These are phyloP conservation scores for Gynochthodes officinalis DNA, from an alignment of 257 asterid genomes.

Conservation along the genomic window DNA sequence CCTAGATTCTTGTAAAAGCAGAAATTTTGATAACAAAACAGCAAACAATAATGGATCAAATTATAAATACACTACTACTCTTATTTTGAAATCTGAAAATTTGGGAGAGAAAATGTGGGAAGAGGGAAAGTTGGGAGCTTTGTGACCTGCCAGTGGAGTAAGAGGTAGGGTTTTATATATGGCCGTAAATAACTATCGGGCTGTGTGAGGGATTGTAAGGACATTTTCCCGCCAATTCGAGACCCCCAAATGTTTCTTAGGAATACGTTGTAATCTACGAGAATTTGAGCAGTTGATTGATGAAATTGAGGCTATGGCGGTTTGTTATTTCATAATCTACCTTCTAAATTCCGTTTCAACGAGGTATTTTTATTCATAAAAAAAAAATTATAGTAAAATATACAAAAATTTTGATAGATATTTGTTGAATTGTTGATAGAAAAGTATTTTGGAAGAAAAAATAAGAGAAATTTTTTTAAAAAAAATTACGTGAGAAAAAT, in stretches of 20 bases:
- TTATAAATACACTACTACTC: background rate
- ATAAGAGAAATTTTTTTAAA: too few species aligned
- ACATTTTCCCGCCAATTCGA: constrained; percentile 51
- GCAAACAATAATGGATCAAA: background rate
- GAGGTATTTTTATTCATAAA: too few species aligned
- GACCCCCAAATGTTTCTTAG: constrained; percentile 17
- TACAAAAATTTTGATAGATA: too few species aligned
- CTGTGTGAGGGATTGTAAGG: constrained; percentile 2
- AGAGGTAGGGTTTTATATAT: constrained; percentile 27
- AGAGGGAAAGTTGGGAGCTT: background rate
- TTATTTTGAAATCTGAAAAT: background rate
- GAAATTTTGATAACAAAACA: background rate
- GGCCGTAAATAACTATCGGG: constrained; percentile 7
- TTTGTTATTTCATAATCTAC: too few species aligned
- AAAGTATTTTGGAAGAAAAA: too few species aligned
- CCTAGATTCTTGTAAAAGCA: constrained; percentile 9
- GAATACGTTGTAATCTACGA: background rate
- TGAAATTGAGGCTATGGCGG: too few species aligned
- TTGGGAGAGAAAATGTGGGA: background rate
- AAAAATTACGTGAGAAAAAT: too few species aligned
- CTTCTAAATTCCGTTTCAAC: too few species aligned
- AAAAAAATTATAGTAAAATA: too few species aligned
- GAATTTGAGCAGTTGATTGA: too few species aligned
- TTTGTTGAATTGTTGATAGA: too few species aligned
- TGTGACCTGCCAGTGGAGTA: background rate